Conservation (phyloP, 176 grass and related monocot species). For the Hordeum vulgare region DNA sequence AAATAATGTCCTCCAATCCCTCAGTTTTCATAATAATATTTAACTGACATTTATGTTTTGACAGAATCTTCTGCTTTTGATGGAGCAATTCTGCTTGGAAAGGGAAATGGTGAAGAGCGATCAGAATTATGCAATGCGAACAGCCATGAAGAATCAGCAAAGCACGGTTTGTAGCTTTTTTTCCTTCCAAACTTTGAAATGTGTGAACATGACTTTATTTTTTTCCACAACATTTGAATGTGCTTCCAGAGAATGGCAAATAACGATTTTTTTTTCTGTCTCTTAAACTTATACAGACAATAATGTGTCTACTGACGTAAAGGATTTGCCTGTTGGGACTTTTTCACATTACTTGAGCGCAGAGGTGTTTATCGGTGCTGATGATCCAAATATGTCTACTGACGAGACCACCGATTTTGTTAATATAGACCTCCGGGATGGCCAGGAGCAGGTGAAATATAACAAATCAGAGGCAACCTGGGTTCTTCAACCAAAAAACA, state of each 20-base stretch:
- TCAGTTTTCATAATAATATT: constrained; percentile 1
- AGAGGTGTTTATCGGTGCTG: background rate
- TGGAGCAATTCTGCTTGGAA: background rate
- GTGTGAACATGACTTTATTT: background rate
- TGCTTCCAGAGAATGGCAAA: background rate
- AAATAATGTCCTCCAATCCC: background rate
- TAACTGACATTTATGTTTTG: background rate
- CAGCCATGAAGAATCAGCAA: background rate
- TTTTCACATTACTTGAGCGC: background rate
- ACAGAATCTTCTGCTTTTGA: background rate
- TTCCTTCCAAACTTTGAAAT: background rate
- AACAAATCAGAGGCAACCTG: background rate
- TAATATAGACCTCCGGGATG: background rate
- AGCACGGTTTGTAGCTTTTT: constrained; percentile 29
- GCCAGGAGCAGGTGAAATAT: background rate
- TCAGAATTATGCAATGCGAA: background rate
- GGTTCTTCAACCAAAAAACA: background rate
- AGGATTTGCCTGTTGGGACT: background rate
- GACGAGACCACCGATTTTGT: background rate
- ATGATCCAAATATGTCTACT: background rate
- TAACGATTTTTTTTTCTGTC: too few species aligned
- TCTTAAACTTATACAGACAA: background rate
- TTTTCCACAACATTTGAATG: background rate
- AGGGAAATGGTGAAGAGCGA: constrained; percentile 12
- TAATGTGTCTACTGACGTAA: background rate